Evolutionary conservation across 768 basidiomycete species (phyloP), one percentile per base, ranked within the genome.

Genomic region (Lentinus tigrinus): DNA sequence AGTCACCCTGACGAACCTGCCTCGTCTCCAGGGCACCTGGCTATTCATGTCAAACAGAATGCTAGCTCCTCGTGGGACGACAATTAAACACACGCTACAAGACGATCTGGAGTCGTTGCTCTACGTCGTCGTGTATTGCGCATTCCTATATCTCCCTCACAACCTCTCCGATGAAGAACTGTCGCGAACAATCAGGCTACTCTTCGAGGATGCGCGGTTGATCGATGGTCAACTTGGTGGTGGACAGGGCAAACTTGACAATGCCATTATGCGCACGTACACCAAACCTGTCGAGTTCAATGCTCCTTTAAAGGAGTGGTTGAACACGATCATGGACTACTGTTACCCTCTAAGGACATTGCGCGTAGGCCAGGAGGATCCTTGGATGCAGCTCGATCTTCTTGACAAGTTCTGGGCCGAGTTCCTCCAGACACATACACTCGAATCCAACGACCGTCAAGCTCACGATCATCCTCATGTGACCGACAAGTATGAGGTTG

Each of bases 81-180:
- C n/a, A n/a, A n/a, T 11, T 11, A 6, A 31, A 39, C 57, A 58
- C 11, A 55, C 53, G 1, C 37, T 62, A 24, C 43, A 42, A 11
- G 57, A 62, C 48, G 61, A 62, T 27, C 55, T 62, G 54, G 61
- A 62, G 23, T 43, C 57, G 0, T 28, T 62, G 7, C 8, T 62
- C 38, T 54, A 58, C 26, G 57, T 62, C 2, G 54, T 56, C 16
- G 21, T 56, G 1, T 62, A 55, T 31, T 55, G 54, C 47, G 46
- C 21, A 5, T 17, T 56, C 0, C 28, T 47, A 24, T 58, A 48
- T 17, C 47, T 57, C 1, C 43, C 42, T 1, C 61, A 58, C 31
- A 38, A n/a, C 16, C 6, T 19, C 16, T 17, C 26, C 6, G 13
- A 27, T 4, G 21, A 19, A 23, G 9, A 24, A 7, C 23, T 46